These are phyloP conservation scores for Nothophaeocryptopus gaeumannii DNA, from an alignment of 2,329 filamentous ascomycete genomes.

Conservation along the genomic window DNA sequence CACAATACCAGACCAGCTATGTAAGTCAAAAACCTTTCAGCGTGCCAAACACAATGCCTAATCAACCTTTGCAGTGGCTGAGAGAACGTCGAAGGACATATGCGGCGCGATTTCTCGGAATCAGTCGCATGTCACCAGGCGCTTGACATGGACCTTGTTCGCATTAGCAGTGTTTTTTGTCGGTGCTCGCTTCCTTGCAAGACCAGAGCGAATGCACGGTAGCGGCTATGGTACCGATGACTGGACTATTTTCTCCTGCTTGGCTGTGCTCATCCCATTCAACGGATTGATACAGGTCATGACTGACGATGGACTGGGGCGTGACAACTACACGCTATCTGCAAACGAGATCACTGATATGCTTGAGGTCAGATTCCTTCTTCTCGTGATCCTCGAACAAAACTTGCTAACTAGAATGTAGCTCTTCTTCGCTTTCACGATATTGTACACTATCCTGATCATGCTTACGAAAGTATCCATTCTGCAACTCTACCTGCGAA, in stretches of 20 bases:
- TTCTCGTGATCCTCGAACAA: neutral
- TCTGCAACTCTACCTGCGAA: conserved; percentile 21
- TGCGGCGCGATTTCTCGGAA: conserved; percentile 18
- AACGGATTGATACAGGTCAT: conserved; percentile 18
- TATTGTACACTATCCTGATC: conserved; percentile 19
- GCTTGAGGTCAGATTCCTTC: conserved; percentile 9
- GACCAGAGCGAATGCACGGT: conserved; percentile 20
- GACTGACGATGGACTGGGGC: conserved; percentile 19
- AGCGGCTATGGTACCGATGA: conserved; percentile 22
- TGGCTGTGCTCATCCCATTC: conserved; percentile 16
- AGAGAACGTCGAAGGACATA: conserved; percentile 16
- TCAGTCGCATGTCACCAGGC: conserved; percentile 4
- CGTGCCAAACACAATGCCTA: neutral
- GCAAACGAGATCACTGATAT: conserved; percentile 18
- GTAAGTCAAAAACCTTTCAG: neutral
- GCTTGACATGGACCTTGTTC: conserved; percentile 20
- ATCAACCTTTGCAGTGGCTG: conserved; percentile 11
- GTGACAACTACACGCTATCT: conserved; percentile 18
- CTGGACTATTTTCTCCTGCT: conserved; percentile 19
- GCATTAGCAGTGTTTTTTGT: conserved; percentile 19
- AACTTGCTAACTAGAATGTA: neutral
- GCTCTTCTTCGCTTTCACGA: conserved; percentile 23
- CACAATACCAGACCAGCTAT: conserved; percentile 19
- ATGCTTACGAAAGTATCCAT: conserved; percentile 22
- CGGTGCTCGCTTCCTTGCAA: conserved; percentile 16